Conservation (phyloP, 148 eudicot genomes). For the Heliosperma pusillum region DNA sequence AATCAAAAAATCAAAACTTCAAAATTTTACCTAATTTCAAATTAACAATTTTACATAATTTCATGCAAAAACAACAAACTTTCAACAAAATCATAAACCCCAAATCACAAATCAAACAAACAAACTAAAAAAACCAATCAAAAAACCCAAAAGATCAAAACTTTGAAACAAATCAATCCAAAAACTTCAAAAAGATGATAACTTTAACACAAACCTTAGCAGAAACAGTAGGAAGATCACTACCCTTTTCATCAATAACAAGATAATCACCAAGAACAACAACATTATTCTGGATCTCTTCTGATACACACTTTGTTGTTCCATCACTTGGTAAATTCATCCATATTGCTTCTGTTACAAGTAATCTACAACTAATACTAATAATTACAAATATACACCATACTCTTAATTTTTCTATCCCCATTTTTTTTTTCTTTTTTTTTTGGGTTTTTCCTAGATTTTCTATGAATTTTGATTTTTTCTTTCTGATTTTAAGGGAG, state of each 20-base stretch:
- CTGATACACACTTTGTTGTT: slow-evolving; percentile 69
- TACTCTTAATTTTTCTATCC: slow-evolving; percentile 10
- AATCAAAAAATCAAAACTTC: background rate
- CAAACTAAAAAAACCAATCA: background rate
- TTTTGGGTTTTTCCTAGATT: slow-evolving; percentile 10
- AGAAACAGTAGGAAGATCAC: slow-evolving; percentile 38
- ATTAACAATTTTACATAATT: background rate
- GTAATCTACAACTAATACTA: slow-evolving; percentile 15
- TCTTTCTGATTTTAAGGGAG: background rate
- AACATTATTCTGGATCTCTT: slow-evolving; percentile 61
- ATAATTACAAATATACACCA: slow-evolving; percentile 14
- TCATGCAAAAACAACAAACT: background rate
- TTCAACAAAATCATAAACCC: background rate
- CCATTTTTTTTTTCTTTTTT: slow-evolving; percentile 10
- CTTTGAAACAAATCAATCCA: background rate
- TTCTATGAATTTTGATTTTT: slow-evolving; percentile 9
- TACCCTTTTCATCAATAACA: slow-evolving; percentile 39
- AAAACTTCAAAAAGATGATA: background rate
- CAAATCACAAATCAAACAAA: background rate
- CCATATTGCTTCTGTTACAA: slow-evolving; percentile 42
- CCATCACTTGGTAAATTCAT: slow-evolving; percentile 51
- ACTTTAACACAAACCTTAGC: slow-evolving; percentile 38
- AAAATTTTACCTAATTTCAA: no score
- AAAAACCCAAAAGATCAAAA: background rate
- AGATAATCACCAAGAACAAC: slow-evolving; percentile 60